Evolutionary conservation across 768 basidiomycete genomes (phyloP), one percentile per base, ranked within the genome.

Genomic region (Suillus variegatus): DNA sequence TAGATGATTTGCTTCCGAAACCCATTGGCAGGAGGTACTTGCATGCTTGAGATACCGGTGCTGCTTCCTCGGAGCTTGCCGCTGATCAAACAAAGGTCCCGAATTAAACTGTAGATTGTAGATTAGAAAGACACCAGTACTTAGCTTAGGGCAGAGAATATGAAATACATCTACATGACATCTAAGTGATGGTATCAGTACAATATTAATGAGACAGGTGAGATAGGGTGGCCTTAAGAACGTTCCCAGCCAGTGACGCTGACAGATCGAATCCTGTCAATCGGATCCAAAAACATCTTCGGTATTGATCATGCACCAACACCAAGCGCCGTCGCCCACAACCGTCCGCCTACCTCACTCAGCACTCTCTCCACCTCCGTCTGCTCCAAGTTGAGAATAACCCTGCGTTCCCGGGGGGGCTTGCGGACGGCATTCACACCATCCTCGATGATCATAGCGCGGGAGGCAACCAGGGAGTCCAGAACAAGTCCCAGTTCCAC

Each of bases 301-400:
- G 18, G 25, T 35, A 58, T 25, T 6, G 52, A 61, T 62, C 40
- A 65, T 13, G 49, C 41, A 38, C 62, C 49, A 36, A 65, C 65
- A 62, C 73, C 72, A 40, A 84, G 73, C 6, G 78, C 78, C 72
- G 81, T 90, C 78, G 85, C 87, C 92, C 92, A 93, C 10, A 72
- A 72, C 25, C 76, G 68, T 18, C 91, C 91, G 7, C 94, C 95
- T 22, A 93, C 84, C 64, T 94, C 93, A 52, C 92, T 86, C 56
- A 98, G 79, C 32, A 94, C 91, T 63, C 93, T 82, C 76, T 95
- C 93, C 0, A 96, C 90, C 69, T 97, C 95, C 0, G 80, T 81
- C 67, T 89, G 86, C 74, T 97, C 95, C 67, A 97, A 73, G 71
- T 94, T 94, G n/a, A 96, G 78, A 65, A 94, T 77, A 1, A 97